Conservation (phyloP, 1,139 yeast species). For the Hansenula sp. region DNA sequence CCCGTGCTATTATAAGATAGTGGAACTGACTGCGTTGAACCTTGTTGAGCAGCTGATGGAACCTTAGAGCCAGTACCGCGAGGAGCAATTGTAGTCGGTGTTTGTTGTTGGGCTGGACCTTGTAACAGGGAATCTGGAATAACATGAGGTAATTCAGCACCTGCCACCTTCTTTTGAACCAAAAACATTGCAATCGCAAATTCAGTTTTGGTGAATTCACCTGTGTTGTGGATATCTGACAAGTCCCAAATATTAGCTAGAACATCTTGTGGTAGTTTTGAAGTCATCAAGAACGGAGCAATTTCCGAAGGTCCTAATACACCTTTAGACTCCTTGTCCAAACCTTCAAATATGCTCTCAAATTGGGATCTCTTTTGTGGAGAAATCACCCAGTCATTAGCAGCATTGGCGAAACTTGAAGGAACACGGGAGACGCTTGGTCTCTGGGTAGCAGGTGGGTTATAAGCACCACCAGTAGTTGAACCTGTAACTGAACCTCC, state of each 20-base stretch:
- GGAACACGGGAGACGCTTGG: slow-evolving; percentile 22
- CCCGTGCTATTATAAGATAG: neutral
- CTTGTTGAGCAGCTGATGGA: slow-evolving; percentile 14
- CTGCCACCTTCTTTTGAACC: slow-evolving; percentile 79
- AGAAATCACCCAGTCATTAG: slow-evolving; percentile 66
- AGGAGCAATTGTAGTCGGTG: no score
- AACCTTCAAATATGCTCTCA: slow-evolving; percentile 70
- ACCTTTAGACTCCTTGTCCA: slow-evolving; percentile 67
- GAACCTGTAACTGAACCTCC: slow-evolving; percentile 18
- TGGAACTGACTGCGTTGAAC: slow-evolving; percentile 12
- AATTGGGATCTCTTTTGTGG: slow-evolving; percentile 73
- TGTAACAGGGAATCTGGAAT: slow-evolving; percentile 51
- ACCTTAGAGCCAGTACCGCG: neutral
- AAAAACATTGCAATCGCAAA: slow-evolving; percentile 92
- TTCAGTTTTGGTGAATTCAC: slow-evolving; percentile 74
- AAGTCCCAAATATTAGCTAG: slow-evolving; percentile 94
- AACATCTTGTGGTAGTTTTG: slow-evolving; percentile 79
- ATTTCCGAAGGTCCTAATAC: slow-evolving; percentile 72
- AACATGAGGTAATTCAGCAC: slow-evolving; percentile 69
- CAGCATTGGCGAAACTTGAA: slow-evolving; percentile 48
- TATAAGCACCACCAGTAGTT: slow-evolving; percentile 21
- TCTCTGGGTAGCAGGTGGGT: slow-evolving; percentile 19
- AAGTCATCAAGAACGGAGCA: slow-evolving; percentile 85
- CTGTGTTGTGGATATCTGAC: slow-evolving; percentile 86
- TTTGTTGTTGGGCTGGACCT: slow-evolving; percentile 21